Base-by-base conservation (phyloP, 23 red algal species). In the Rhodosorus marinus region DNA sequence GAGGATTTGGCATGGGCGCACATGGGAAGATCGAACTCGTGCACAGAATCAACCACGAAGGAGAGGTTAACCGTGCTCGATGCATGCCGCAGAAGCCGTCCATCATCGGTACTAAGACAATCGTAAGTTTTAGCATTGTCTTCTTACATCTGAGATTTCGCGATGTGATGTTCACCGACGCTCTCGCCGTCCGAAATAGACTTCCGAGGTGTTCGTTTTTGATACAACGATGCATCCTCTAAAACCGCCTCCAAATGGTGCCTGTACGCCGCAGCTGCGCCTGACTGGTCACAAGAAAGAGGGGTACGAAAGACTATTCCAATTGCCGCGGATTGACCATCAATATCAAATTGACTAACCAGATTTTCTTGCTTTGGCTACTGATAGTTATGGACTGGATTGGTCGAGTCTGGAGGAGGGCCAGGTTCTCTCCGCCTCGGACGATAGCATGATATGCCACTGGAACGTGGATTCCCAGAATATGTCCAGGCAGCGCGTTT, bases 11-110 rank as follows among this genome's bases (percentile, higher is more conserved):
- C 20, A 52, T 60, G 1, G 83, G 83, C 28, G 54, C 64, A 38
- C 64, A 69, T 8, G 61, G 72, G 3, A 84, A 74, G 34, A 79
- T 98, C 35, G 90, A 98, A 46, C 53, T 98, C 30, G 59, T 79
- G 21, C 90, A 98, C 68, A 74, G 64, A 60, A 85, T 98, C 49
- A 85, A 85, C 49, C 90, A 98, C 72, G 90, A 98, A 30, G 90
- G 90, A 17, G 90, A 98, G 62, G 90, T 98, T 8, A 98, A 98
- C 66, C 54, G 90, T n/a, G 90, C 90, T 9, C 70, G 90, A 15
- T 98, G 86, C 57, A 78, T 75, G 78, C 90, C 90, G 17, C 78
- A 98, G 40, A 85, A 98, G 59, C 79, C 90, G 17, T 81, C 74
- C 47, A 46, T 98, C 43, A 75, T 98, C 30, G 90, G 74, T 5